A percentile compares a stretch with the other conserved stretches of the same genome.
Conservation (phyloP, 2,329 filamentous ascomycete species). For the Aspergillus pseudoterreus region DNA sequence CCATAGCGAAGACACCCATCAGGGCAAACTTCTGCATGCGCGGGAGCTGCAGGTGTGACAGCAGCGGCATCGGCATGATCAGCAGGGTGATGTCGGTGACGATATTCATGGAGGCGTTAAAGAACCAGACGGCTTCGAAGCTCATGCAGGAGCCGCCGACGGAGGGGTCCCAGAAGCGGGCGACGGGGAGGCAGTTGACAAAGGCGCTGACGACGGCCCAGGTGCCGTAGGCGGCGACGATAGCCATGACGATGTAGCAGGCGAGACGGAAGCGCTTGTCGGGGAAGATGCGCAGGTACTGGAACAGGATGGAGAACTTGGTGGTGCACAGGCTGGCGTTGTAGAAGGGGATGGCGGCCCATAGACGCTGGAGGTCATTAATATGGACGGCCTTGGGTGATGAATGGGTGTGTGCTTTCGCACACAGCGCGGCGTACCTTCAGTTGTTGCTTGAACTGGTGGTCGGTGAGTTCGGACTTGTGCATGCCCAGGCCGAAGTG, state of each 20-base stretch:
- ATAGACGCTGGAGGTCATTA: slow-evolving; percentile 19
- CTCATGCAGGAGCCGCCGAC: slow-evolving; percentile 35
- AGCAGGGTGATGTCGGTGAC: slow-evolving; percentile 41
- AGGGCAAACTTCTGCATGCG: slow-evolving; percentile 39
- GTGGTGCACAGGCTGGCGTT: slow-evolving; percentile 33
- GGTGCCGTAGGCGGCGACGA: slow-evolving; percentile 26
- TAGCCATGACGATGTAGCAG: slow-evolving; percentile 33
- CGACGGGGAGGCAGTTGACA: slow-evolving; percentile 40
- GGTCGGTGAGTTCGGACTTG: slow-evolving; percentile 12
- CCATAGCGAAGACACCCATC: slow-evolving; percentile 41
- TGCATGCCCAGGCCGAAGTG: slow-evolving; percentile 26
- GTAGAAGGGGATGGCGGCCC: slow-evolving; percentile 32
- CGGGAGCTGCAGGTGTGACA: slow-evolving; percentile 39
- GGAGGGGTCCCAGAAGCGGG: slow-evolving; percentile 39
- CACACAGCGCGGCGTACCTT: slow-evolving; percentile 16
- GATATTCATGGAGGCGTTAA: slow-evolving; percentile 42
- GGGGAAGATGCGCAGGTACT: slow-evolving; percentile 46
- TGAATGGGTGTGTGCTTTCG: not conserved
- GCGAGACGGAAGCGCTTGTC: slow-evolving; percentile 25
- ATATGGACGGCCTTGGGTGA: not conserved
- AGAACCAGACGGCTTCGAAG: slow-evolving; percentile 40
- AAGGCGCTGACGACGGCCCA: slow-evolving; percentile 38
- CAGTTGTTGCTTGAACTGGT: slow-evolving; percentile 19
- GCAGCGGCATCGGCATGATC: slow-evolving; percentile 40
- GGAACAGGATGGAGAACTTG: slow-evolving; percentile 45